A percentile compares a stretch with the other conserved stretches of the same genome.
Evolutionary conservation across 2,329 filamentous ascomycete species (phyloP).

Genomic region (Botrytis elliptica): DNA sequence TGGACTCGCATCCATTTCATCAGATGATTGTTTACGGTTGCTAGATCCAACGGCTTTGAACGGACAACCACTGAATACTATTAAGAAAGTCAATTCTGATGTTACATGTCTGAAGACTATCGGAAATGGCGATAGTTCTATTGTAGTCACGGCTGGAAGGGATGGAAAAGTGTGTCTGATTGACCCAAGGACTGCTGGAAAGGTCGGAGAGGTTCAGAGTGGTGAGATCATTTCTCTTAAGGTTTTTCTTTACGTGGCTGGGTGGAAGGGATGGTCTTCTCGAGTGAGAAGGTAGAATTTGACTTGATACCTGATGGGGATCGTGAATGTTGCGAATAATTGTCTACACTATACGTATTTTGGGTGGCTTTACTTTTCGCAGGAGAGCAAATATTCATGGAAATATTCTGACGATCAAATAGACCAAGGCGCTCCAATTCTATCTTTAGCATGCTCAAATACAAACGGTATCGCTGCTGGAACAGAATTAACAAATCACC

Average conservation of each 20-base stretch:
- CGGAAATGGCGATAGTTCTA: conserved; percentile 45
- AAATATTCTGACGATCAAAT: conserved; percentile 6
- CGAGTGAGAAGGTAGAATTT: conserved; percentile 1
- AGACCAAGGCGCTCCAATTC: conserved; percentile 53
- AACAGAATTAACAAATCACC: conserved; percentile 67
- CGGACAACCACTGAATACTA: conserved; percentile 48
- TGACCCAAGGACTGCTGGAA: conserved; percentile 59
- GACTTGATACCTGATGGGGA: background rate
- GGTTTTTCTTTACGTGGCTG: background rate
- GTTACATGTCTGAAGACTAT: conserved; percentile 61
- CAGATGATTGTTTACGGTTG: conserved; percentile 67
- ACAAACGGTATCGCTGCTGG: conserved; percentile 66
- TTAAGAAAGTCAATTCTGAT: conserved; percentile 57
- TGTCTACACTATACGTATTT: background rate
- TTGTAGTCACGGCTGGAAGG: conserved; percentile 68
- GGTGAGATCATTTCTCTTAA: conserved; percentile 32
- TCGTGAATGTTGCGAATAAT: background rate
- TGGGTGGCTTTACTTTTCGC: background rate
- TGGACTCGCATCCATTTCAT: conserved; percentile 53
- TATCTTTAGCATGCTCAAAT: conserved; percentile 61
- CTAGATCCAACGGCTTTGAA: conserved; percentile 60
- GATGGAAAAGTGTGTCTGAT: conserved; percentile 66
- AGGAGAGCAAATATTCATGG: background rate
- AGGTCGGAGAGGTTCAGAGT: conserved; percentile 41
- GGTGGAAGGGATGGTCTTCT: background rate